These are phyloP conservation scores for Acacia crassicarpa DNA, from an alignment of 306 rosid genomes.

Conservation along the genomic window DNA sequence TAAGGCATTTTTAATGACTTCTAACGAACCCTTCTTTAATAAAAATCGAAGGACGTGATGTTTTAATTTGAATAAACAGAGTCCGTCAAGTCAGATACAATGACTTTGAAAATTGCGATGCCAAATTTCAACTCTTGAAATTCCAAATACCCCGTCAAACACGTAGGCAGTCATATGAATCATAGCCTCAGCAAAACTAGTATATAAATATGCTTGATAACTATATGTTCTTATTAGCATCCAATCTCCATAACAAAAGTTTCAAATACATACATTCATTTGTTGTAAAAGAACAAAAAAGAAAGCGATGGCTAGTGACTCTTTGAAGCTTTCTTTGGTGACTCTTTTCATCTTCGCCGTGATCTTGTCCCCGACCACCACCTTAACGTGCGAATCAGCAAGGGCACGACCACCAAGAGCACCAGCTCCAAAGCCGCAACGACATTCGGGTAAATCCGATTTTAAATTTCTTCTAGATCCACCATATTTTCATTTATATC, in stretches of 20 bases:
- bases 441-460: not conserved
- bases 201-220: not conserved
- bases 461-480: not conserved
- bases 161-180: not conserved
- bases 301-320: not conserved
- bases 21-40: not conserved
- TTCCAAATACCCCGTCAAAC: not conserved
- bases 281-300: too few species aligned
- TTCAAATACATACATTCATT: not conserved
- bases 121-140: not conserved
- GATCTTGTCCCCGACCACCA: not conserved
- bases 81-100: not conserved
- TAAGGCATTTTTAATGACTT: not conserved
- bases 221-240: not conserved
- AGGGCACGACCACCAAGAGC: not conserved
- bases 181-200: not conserved
- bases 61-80: too few species aligned
- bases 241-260: not conserved
- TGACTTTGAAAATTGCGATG: not conserved
- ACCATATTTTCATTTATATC: not conserved
- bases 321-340: not conserved
- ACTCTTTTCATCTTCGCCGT: not conserved
- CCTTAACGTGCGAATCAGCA: not conserved
- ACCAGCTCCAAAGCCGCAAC: not conserved
- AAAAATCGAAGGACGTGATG: not conserved